phyloP scores from a whole-genome alignment of 2,329 filamentous ascomycete genomes.

The Aspergillus japonicus region DNA sequence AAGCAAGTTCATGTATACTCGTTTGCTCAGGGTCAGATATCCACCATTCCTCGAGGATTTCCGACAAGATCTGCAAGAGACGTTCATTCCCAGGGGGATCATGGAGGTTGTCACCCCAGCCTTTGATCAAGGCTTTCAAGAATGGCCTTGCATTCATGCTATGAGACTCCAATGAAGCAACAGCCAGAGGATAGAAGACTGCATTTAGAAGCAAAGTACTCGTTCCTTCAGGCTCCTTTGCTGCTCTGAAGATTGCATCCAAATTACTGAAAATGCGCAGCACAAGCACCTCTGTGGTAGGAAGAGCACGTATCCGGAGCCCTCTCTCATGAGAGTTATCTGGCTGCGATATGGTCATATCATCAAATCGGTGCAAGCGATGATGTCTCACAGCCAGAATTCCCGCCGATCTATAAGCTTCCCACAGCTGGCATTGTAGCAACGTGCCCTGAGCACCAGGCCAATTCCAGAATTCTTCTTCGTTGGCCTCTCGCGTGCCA shows the following conservation, averaged over 20 bases:
- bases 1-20: slow-evolving; percentile 24
- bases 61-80: neutral
- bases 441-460: slow-evolving; percentile 26
- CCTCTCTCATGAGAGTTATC: neutral
- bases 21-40: slow-evolving; percentile 9
- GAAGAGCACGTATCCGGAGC: neutral
- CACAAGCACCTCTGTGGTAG: neutral
- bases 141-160: slow-evolving; percentile 19
- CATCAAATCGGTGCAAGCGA: neutral
- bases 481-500: slow-evolving; percentile 20
- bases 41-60: slow-evolving; percentile 29
- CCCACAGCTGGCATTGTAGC: slow-evolving; percentile 31
- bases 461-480: slow-evolving; percentile 33
- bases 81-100: neutral
- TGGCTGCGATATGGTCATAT: neutral
- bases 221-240: neutral
- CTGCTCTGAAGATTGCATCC: neutral
- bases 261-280: neutral
- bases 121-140: slow-evolving; percentile 20
- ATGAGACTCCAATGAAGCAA: slow-evolving; percentile 18
- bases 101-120: neutral
- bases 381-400: slow-evolving; percentile 24
- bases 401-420: slow-evolving; percentile 29
- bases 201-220: slow-evolving; percentile 9
- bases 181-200: slow-evolving; percentile 24